Percentiles rank a stretch among this genome's conserved stretches.
These are phyloP conservation scores for Mytilinidion resinicola DNA, from an alignment of 495 filamentous ascomycete genomes.

Conservation along the genomic window DNA sequence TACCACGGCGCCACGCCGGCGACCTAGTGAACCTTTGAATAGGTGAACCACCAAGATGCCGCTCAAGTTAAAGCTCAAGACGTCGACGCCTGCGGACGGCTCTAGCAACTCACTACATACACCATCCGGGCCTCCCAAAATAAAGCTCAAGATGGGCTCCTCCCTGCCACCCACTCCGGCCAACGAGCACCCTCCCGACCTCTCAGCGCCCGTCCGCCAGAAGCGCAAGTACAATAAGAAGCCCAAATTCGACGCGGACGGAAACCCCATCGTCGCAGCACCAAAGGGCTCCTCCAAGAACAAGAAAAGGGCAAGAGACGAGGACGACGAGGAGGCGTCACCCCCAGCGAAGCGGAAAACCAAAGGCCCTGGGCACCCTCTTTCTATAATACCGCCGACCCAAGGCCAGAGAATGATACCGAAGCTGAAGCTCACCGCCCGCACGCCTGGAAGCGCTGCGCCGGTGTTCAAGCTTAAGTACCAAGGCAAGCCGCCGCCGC, in stretches of 20 bases:
- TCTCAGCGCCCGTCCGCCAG: conserved; percentile 21
- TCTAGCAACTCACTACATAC: conserved; percentile 11
- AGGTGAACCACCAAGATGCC: not conserved
- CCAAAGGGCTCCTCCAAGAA: conserved; percentile 38
- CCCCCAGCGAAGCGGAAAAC: conserved; percentile 23
- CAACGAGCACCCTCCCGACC: conserved; percentile 21
- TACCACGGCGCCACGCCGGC: no score
- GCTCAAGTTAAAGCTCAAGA: conserved; percentile 4
- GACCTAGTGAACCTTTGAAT: no score
- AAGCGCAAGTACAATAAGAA: conserved; percentile 33
- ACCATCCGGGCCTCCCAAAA: conserved; percentile 10
- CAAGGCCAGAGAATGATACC: not conserved
- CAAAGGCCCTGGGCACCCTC: conserved; percentile 3
- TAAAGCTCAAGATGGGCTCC: conserved; percentile 48
- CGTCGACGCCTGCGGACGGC: conserved; percentile 34
- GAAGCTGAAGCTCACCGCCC: conserved; percentile 27
- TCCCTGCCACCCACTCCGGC: conserved; percentile 12
- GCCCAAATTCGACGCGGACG: conserved; percentile 30
- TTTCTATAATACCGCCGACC: not conserved
- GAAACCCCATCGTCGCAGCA: conserved; percentile 24
- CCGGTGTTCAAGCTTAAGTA: conserved; percentile 46
- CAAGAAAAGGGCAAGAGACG: conserved; percentile 44
- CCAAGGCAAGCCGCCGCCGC: conserved; percentile 55
- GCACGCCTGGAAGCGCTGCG: conserved; percentile 1
- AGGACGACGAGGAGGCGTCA: conserved; percentile 36